A percentile compares a stretch with the other conserved stretches of the same genome.
Conservation (phyloP, 108 stramenopile genomes). For the Heterococcus sp. region DNA sequence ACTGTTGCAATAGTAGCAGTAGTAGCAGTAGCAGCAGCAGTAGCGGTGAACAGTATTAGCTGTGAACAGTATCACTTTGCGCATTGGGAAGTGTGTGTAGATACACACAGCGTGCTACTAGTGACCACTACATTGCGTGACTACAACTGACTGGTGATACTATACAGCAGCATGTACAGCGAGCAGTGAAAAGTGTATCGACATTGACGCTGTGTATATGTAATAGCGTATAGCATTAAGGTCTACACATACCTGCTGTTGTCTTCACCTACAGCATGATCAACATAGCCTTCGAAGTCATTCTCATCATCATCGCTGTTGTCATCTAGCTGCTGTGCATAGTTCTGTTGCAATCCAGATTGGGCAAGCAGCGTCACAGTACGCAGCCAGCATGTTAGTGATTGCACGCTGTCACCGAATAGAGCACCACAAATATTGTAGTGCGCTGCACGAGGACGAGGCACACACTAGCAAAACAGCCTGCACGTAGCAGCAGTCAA, state of each 20-base stretch:
- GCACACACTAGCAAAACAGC: too few species aligned
- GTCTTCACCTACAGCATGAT: constrained; percentile 5
- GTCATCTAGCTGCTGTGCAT: not conserved
- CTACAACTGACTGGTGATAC: too few species aligned
- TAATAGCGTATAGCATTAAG: too few species aligned
- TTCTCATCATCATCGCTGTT: not conserved
- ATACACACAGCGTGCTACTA: not conserved
- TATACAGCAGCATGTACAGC: too few species aligned
- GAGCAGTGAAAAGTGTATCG: too few species aligned
- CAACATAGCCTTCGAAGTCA: constrained; percentile 8
- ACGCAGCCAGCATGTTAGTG: not conserved
- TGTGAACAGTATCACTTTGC: not conserved
- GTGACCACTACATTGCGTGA: constrained; percentile 2
- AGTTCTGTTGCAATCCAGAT: not conserved
- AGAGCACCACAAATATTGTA: too few species aligned
- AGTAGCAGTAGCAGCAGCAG: constrained; percentile 19
- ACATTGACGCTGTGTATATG: too few species aligned
- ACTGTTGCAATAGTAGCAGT: constrained; percentile 14
- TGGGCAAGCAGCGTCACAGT: not conserved
- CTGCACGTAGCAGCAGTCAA: too few species aligned
- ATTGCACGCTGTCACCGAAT: too few species aligned
- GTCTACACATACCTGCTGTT: too few species aligned
- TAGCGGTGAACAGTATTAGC: constrained; percentile 3
- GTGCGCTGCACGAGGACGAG: too few species aligned
- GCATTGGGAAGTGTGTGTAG: not conserved